phyloP scores from a whole-genome alignment of 495 filamentous ascomycete genomes.

The Neurospora sp. region DNA sequence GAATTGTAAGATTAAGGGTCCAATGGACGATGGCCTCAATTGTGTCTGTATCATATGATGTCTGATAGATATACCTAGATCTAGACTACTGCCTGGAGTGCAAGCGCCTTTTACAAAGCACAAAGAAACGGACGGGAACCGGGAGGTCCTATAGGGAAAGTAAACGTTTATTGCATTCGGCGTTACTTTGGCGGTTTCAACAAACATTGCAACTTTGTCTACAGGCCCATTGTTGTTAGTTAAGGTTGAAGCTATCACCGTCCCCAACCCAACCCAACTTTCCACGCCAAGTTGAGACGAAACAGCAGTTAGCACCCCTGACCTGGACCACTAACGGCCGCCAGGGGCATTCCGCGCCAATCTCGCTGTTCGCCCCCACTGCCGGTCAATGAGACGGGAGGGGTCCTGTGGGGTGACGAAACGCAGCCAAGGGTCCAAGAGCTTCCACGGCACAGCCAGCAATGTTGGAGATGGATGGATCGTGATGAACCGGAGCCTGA shows the following conservation, averaged over 20 bases:
- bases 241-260: background rate
- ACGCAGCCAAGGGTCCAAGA: background rate
- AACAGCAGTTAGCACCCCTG: background rate
- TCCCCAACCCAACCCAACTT: background rate
- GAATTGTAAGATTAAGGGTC: background rate
- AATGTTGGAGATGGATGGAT: background rate
- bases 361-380: background rate
- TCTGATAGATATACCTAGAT: background rate
- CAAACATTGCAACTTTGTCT: background rate
- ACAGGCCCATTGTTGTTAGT: background rate
- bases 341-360: background rate
- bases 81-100: background rate
- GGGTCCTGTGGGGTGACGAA: background rate
- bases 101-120: background rate
- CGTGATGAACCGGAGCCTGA: background rate
- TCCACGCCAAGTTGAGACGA: background rate
- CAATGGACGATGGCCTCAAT: background rate
- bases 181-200: background rate
- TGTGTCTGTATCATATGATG: background rate
- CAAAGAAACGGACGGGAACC: background rate
- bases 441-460: background rate
- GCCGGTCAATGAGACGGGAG: background rate
- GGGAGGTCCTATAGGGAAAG: background rate
- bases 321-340: background rate
- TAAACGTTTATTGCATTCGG: background rate